These are phyloP conservation scores for Aspergillus asperescens DNA, from an alignment of 495 filamentous ascomycete species.

Conservation along the genomic window DNA sequence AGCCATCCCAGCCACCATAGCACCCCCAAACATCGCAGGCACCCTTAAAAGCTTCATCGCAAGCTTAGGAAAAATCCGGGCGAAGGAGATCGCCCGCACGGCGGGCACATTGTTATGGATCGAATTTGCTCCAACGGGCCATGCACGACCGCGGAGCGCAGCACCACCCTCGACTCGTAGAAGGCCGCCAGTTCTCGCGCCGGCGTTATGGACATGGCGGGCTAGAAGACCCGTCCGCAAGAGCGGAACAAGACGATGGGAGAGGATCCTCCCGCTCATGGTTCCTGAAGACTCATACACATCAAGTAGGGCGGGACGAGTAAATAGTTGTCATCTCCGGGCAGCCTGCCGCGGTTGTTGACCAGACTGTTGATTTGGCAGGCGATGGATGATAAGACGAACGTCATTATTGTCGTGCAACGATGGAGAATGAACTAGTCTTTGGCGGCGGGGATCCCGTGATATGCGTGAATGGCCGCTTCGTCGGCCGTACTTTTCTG, in stretches of 20 bases:
- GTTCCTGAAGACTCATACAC: constrained; percentile 38
- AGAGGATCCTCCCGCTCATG: constrained; percentile 82
- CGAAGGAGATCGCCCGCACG: constrained; percentile 81
- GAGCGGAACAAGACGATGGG: constrained; percentile 62
- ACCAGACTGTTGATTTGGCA: constrained; percentile 5
- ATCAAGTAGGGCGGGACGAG: constrained; percentile 13
- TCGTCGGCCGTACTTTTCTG: constrained; percentile 25
- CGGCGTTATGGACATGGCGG: constrained; percentile 61
- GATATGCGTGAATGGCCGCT: constrained; percentile 38
- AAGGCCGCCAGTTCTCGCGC: constrained; percentile 59
- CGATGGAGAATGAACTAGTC: background rate
- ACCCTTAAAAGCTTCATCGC: constrained; percentile 80
- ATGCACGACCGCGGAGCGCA: constrained; percentile 57
- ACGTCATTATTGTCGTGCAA: constrained; percentile 8
- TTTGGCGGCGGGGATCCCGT: constrained; percentile 23
- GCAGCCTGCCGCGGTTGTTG: constrained; percentile 13
- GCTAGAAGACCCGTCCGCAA: constrained; percentile 56
- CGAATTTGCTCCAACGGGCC: constrained; percentile 67
- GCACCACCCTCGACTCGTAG: constrained; percentile 59
- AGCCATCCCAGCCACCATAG: constrained; percentile 76
- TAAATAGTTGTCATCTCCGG: constrained; percentile 21
- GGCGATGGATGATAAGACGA: background rate
- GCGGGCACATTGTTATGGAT: constrained; percentile 80
- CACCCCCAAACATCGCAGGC: constrained; percentile 86
- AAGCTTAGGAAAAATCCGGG: constrained; percentile 77